Conservation (phyloP, 2,329 filamentous ascomycete species). For the Venturiaceae sp. region DNA sequence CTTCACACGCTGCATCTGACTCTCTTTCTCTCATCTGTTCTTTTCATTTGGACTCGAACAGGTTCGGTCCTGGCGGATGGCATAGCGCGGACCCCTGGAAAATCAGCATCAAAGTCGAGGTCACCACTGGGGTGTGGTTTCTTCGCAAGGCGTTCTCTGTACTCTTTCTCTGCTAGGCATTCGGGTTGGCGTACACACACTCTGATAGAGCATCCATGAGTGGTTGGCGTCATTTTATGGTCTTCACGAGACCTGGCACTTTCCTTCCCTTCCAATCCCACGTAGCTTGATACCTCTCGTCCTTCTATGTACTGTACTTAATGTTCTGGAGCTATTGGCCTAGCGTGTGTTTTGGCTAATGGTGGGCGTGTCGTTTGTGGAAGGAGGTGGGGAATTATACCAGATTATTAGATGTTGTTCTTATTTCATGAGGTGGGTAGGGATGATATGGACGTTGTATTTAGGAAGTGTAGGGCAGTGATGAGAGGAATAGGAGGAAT, state of each 20-base stretch:
- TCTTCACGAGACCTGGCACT: not conserved
- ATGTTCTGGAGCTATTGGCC: not conserved
- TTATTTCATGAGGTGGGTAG: not conserved
- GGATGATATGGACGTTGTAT: not conserved
- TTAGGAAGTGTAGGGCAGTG: not conserved
- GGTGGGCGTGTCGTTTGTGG: not conserved
- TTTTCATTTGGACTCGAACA: not conserved
- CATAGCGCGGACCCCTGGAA: not conserved
- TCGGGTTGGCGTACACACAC: not conserved
- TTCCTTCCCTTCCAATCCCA: not conserved
- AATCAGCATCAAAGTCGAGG: no score
- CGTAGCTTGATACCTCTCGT: not conserved
- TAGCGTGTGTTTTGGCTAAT: not conserved
- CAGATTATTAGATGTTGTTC: not conserved
- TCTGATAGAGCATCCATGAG: conserved; percentile 1
- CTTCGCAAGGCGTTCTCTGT: not conserved
- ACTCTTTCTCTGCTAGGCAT: not conserved
- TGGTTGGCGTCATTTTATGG: not conserved
- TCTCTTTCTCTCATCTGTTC: not conserved
- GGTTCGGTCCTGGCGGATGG: not conserved
- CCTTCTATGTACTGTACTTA: not conserved
- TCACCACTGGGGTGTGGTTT: no score
- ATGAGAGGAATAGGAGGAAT: not conserved
- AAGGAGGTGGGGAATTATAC: not conserved
- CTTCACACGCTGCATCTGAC: not conserved